Percentiles rank a stretch among this genome's conserved stretches.
These are phyloP conservation scores for Suillus fuscotomentosus DNA, from an alignment of 768 basidiomycete genomes.

Conservation along the genomic window DNA sequence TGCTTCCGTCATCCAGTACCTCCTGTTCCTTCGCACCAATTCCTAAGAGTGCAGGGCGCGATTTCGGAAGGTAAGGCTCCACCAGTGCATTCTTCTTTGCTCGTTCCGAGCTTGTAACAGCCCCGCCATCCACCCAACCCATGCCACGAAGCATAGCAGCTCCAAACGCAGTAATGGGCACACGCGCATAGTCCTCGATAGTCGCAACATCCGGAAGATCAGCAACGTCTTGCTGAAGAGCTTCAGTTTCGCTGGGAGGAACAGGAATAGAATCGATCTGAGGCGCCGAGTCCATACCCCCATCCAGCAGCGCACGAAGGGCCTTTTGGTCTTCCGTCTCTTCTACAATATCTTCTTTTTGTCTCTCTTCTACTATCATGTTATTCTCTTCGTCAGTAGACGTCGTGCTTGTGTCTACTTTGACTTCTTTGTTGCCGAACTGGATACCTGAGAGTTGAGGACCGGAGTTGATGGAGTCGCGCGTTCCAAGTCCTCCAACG, in stretches of 20 bases:
- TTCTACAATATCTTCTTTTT: slow-evolving; percentile 33
- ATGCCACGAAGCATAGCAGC: slow-evolving; percentile 92
- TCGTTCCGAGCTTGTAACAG: slow-evolving; percentile 57
- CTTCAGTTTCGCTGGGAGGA: slow-evolving; percentile 74
- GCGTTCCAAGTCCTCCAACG: slow-evolving; percentile 74
- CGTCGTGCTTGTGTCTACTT: slow-evolving; percentile 11
- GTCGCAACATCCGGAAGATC: slow-evolving; percentile 77
- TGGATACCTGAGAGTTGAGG: slow-evolving; percentile 71
- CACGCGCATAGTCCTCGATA: slow-evolving; percentile 82
- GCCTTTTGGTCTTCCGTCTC: slow-evolving; percentile 80
- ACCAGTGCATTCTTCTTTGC: slow-evolving; percentile 54
- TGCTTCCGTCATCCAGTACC: slow-evolving; percentile 64
- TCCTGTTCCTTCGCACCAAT: slow-evolving; percentile 92
- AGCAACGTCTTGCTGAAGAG: slow-evolving; percentile 78
- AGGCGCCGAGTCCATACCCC: slow-evolving; percentile 33
- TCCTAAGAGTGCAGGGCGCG: slow-evolving; percentile 85
- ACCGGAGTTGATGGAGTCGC: slow-evolving; percentile 75
- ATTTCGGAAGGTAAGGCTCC: slow-evolving; percentile 78
- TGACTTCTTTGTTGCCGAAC: slow-evolving; percentile 31
- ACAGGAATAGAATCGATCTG: slow-evolving; percentile 62
- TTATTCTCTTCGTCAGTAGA: slow-evolving; percentile 15
- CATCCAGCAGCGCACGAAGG: slow-evolving; percentile 73
- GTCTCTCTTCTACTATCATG: slow-evolving; percentile 24
- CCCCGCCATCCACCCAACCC: slow-evolving; percentile 90
- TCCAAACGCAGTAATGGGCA: slow-evolving; percentile 92